Evolutionary conservation across 169 alveolate species (phyloP).

Genomic region (Cryptosporidium parvum): DNA sequence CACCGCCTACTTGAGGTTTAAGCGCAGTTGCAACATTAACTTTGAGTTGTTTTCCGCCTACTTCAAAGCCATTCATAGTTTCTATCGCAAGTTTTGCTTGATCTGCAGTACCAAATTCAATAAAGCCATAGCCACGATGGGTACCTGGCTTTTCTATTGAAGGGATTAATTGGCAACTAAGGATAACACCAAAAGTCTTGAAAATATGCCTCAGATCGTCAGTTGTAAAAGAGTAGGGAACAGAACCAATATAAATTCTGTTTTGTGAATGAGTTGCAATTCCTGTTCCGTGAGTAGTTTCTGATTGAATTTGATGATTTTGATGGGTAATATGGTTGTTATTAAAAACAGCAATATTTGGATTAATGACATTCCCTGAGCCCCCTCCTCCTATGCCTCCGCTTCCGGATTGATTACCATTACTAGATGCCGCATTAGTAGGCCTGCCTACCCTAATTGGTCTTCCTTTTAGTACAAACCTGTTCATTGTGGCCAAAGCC

Average conservation of each 20-base stretch:
- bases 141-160: conserved; percentile 79
- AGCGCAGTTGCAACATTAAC: conserved; percentile 80
- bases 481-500: conserved; percentile 82
- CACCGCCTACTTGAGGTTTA: conserved; percentile 20
- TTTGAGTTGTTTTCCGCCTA: conserved; percentile 82
- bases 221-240: conserved; percentile 80
- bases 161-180: conserved; percentile 81
- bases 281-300: conserved; percentile 51
- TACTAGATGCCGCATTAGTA: conserved; percentile 76
- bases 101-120: conserved; percentile 80
- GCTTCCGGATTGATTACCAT: conserved; percentile 8
- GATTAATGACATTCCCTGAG: conserved; percentile 43
- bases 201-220: conserved; percentile 81
- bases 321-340: conserved; percentile 54
- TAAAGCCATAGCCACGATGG: conserved; percentile 85
- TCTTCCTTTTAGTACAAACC: conserved; percentile 80
- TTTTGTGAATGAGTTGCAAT: conserved; percentile 72
- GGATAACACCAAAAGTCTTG: conserved; percentile 80
- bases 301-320: conserved; percentile 45
- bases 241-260: conserved; percentile 82
- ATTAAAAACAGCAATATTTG: conserved; percentile 45
- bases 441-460: conserved; percentile 82
- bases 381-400: conserved; percentile 36
- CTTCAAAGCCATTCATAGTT: conserved; percentile 85
- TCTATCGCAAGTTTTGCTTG: conserved; percentile 84